phyloP scores from a whole-genome alignment of 495 filamentous ascomycete genomes.

The Penicillium paradoxum region DNA sequence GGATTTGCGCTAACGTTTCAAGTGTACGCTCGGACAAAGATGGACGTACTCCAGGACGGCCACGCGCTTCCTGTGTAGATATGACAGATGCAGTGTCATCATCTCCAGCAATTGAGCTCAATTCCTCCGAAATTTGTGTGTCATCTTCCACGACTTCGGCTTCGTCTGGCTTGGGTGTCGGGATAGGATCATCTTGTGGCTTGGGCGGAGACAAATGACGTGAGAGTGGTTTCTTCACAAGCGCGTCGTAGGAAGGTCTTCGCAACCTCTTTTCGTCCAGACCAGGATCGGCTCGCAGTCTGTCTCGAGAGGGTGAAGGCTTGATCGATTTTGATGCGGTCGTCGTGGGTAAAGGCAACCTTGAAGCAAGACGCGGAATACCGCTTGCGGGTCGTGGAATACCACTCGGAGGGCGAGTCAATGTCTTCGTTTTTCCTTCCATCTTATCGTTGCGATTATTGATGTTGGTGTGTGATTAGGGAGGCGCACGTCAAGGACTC shows the following conservation, averaged over 20 bases:
- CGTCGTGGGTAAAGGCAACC: slow-evolving; percentile 40
- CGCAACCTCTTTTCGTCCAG: slow-evolving; percentile 33
- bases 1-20: slow-evolving; percentile 59
- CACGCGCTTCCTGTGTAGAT: slow-evolving; percentile 25
- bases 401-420: slow-evolving; percentile 28
- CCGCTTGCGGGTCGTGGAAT: slow-evolving; percentile 41
- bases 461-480: slow-evolving; percentile 1
- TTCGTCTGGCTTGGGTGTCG: slow-evolving; percentile 15
- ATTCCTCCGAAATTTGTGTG: slow-evolving; percentile 15
- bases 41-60: slow-evolving; percentile 33
- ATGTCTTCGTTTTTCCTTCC: slow-evolving; percentile 32
- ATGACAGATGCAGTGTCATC: slow-evolving; percentile 8
- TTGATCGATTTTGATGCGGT: slow-evolving; percentile 32
- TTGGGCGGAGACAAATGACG: slow-evolving; percentile 28
- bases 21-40: slow-evolving; percentile 67
- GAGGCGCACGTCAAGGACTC: slow-evolving; percentile 7
- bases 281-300: slow-evolving; percentile 39
- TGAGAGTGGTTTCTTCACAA: slow-evolving; percentile 34
- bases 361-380: slow-evolving; percentile 39
- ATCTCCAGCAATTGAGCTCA: slow-evolving; percentile 13
- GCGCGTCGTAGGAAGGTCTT: slow-evolving; percentile 37
- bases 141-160: slow-evolving; percentile 14
- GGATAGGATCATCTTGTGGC: slow-evolving; percentile 4
- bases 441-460: slow-evolving; percentile 17
- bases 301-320: slow-evolving; percentile 44